Evolutionary conservation across 2,329 filamentous ascomycete genomes (phyloP).

Genomic region (Fonsecaea nubica): DNA sequence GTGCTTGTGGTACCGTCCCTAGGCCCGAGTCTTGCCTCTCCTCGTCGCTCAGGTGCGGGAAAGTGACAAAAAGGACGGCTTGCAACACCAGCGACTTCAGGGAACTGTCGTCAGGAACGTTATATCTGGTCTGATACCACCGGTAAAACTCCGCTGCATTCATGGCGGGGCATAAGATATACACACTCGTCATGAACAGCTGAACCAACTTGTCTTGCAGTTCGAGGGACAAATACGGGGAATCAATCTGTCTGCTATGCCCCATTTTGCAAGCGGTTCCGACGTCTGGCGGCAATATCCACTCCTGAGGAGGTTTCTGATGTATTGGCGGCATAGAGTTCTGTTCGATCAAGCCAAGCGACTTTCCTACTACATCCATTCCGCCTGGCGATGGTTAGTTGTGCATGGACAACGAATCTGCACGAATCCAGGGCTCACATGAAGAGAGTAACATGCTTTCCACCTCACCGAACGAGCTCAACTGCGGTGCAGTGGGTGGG

Average conservation of each 20-base stretch:
- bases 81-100: conserved; percentile 3
- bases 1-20: conserved; percentile 1
- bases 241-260: conserved; percentile 4
- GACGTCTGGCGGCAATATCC: not conserved
- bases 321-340: not conserved
- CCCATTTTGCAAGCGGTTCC: not conserved
- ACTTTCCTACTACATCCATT: conserved; percentile 10
- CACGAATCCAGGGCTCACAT: not conserved
- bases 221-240: not conserved
- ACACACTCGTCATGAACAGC: conserved; percentile 8
- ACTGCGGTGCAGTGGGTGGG: not conserved
- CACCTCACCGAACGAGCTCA: not conserved
- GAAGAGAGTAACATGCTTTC: conserved; percentile 1
- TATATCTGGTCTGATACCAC: not conserved
- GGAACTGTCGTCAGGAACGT: not conserved
- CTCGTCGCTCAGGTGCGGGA: not conserved
- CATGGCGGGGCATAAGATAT: conserved; percentile 9
- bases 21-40: not conserved
- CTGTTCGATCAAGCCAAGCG: conserved; percentile 1
- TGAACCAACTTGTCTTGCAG: conserved; percentile 8
- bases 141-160: not conserved
- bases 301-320: conserved; percentile 1
- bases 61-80: conserved; percentile 6
- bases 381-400: not conserved
- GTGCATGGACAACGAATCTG: not conserved